Percentiles rank a stretch among this genome's conserved stretches.
phyloP scores from a whole-genome alignment of 345 rosid species.

The Cochlearia excelsa region DNA sequence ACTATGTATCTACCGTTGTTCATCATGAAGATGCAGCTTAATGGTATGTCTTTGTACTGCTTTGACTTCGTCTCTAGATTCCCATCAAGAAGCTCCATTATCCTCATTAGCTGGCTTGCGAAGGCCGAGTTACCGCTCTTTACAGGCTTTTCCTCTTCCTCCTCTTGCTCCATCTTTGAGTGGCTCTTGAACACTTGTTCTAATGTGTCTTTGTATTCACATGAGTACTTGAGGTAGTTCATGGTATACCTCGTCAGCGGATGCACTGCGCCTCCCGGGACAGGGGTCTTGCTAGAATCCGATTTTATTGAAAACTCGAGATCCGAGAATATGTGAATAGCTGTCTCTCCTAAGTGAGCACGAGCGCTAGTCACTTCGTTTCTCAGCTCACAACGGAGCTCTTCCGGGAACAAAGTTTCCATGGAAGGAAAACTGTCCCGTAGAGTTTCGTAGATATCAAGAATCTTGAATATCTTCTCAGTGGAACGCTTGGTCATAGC shows the following conservation, averaged over 20 bases:
- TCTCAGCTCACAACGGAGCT: constrained; percentile 47
- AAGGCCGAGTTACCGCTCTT: constrained; percentile 36
- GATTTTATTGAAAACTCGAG: constrained; percentile 71
- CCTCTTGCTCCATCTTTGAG: constrained; percentile 59
- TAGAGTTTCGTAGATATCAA: constrained; percentile 72
- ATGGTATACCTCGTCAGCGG: constrained; percentile 83
- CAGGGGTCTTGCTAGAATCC: constrained; percentile 60
- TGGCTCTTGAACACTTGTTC: constrained; percentile 83
- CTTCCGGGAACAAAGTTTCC: constrained; percentile 44
- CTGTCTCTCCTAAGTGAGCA: constrained; percentile 66
- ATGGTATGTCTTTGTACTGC: constrained; percentile 61
- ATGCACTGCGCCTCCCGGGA: constrained; percentile 90
- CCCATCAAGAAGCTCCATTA: constrained; percentile 66
- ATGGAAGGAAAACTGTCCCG: constrained; percentile 49
- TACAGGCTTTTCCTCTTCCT: constrained; percentile 34
- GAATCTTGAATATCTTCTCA: constrained; percentile 76
- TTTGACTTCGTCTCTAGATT: constrained; percentile 63
- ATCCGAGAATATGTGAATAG: constrained; percentile 58
- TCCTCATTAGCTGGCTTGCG: constrained; percentile 49
- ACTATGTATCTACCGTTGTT: constrained; percentile 92
- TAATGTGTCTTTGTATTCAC: constrained; percentile 70
- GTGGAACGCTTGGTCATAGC: constrained; percentile 68
- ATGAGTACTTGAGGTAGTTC: constrained; percentile 70
- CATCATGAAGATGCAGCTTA: constrained; percentile 88
- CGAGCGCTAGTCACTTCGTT: constrained; percentile 50